Evolutionary conservation across 352 stramenopile genomes (phyloP).

Genomic region (Globisporangium cederbergense): DNA sequence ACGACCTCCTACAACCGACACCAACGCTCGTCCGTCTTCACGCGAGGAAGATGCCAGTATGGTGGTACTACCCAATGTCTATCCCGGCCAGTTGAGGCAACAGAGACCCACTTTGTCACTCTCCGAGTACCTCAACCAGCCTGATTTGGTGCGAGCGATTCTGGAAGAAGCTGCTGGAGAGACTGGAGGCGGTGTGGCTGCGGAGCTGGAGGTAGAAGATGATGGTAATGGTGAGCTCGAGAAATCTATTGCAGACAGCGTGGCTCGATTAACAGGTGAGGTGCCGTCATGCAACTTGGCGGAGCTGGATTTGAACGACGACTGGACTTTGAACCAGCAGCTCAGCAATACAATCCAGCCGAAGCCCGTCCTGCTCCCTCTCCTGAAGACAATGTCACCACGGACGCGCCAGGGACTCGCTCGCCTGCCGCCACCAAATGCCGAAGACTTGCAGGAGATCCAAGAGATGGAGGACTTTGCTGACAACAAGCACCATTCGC

Average conservation of each 20-base stretch:
- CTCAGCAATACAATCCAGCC: background rate
- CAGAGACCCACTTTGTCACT: constrained; percentile 20
- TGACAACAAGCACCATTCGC: constrained; percentile 22
- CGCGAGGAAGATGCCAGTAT: constrained; percentile 29
- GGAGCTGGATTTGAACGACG: background rate
- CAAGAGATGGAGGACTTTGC: constrained; percentile 40
- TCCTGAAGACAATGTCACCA: constrained; percentile 49
- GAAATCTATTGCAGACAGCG: background rate
- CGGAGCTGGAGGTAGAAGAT: background rate
- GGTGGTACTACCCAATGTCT: constrained; percentile 1
- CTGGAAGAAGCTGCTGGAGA: constrained; percentile 19
- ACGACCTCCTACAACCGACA: background rate
- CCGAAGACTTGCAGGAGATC: constrained; percentile 35
- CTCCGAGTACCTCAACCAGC: constrained; percentile 42
- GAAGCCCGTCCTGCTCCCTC: constrained; percentile 23
- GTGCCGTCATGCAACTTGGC: background rate
- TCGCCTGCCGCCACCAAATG: constrained; percentile 30
- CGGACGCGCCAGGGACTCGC: constrained; percentile 40
- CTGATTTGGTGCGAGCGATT: constrained; percentile 31
- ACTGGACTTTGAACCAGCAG: background rate
- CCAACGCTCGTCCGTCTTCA: constrained; percentile 14
- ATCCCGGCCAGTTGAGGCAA: background rate
- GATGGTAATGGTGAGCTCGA: background rate
- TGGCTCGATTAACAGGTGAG: background rate
- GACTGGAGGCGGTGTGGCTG: too few species aligned